Conservation (phyloP, 1,284 basidiomycete species). For the Rhodotorula sp. region DNA sequence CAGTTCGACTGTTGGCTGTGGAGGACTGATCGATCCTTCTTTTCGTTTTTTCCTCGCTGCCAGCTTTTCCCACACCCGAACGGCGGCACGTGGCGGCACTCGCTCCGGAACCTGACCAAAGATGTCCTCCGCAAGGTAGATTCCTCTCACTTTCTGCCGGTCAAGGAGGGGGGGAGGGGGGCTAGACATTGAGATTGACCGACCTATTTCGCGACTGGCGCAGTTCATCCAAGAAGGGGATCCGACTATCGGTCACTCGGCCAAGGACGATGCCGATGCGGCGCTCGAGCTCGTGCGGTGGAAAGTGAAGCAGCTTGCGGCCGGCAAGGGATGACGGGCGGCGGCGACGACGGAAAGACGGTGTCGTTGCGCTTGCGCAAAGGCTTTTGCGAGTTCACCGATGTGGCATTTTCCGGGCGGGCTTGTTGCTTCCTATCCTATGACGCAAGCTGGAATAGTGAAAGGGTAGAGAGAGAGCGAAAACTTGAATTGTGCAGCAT, state of each 20-base stretch:
- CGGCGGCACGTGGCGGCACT: slow-evolving; percentile 72
- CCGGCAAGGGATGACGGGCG: neutral
- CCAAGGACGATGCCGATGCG: slow-evolving; percentile 51
- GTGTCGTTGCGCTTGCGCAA: neutral
- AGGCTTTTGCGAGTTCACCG: no score
- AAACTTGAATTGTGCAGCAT: no score
- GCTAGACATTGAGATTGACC: neutral
- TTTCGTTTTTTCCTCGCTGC: no score
- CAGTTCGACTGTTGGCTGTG: no score
- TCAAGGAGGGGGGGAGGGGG: no score
- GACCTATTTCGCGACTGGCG: neutral
- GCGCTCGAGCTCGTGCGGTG: slow-evolving; percentile 73
- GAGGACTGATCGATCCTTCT: no score
- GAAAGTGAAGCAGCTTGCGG: slow-evolving; percentile 50
- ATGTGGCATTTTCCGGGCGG: no score
- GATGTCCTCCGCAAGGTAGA: slow-evolving; percentile 33
- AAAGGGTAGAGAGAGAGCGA: no score
- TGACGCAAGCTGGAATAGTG: no score
- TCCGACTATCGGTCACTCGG: slow-evolving; percentile 28
- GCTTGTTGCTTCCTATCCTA: no score
- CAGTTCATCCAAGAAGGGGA: slow-evolving; percentile 39
- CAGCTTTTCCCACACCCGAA: slow-evolving; percentile 73
- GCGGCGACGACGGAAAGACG: no score
- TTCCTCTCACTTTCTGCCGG: no score
- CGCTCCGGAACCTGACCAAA: slow-evolving; percentile 66